Base-by-base conservation (phyloP, 1,284 basidiomycete genomes). In the Cryptococcus floricola region DNA sequence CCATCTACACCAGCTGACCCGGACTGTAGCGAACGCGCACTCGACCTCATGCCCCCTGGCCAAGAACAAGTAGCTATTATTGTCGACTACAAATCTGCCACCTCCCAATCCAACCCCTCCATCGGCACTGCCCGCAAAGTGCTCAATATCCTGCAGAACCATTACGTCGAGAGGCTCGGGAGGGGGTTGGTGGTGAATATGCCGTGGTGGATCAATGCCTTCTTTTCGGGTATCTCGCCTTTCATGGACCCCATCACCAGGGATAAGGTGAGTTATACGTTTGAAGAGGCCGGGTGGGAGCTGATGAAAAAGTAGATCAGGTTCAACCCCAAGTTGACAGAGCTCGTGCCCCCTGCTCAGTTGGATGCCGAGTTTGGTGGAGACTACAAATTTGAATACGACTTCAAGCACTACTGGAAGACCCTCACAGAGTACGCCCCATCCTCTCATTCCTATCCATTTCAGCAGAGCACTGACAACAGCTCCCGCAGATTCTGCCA, bases 161-260 rank as follows among this genome's bases (percentile, higher is more conserved):
- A 95, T 74, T 96, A 96, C 67, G 87, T 88, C 37, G 91, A 94
- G 77, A 68, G 73, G 5, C 83, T 95, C 31, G 92, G 91, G 19
- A 83, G 89, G 18, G 91, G 89, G 13, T 80, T 94, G 41, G 86
- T 94, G 39, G 84, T 88, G 50, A 91, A 93, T 70, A 85, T 91
- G 50, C 91, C 91, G 13, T 76, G 75, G 75, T 78, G 91, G 52
- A 82, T 92, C 56, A 88, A 80, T 69, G 89, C 90, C 68, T 92
- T 92, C 80, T 94, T 91, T 78, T 87, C 87, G 61, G 88, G 87
- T 39, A 87, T 96, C 62, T 80, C 85, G 7, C 91, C 91, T 0
- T 92, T 95, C 80, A 76, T 96, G 57, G 92, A 95, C 73, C 91
- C 91, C 5, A 83, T 92, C 44, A 95, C 92, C 0, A 82, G 88